These are phyloP conservation scores for Corymbia calophylla DNA, from an alignment of 441 rosid species.

Conservation along the genomic window DNA sequence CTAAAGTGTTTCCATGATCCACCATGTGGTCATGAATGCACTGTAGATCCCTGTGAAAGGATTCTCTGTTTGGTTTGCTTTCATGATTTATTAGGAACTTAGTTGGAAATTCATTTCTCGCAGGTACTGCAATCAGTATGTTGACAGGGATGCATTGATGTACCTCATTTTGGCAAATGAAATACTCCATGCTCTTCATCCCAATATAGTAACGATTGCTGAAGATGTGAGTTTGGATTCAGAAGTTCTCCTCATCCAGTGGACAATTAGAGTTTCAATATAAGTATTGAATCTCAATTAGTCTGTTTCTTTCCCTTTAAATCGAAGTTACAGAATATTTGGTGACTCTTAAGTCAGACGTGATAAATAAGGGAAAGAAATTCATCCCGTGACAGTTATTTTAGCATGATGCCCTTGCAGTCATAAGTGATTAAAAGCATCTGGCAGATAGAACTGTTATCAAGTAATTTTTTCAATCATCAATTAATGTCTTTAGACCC, in stretches of 20 bases:
- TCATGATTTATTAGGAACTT: background rate
- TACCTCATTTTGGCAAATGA: slow-evolving; percentile 95
- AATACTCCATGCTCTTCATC: slow-evolving; percentile 75
- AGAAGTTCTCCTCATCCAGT: background rate
- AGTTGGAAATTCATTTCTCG: slow-evolving; percentile 16
- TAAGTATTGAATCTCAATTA: background rate
- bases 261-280: background rate
- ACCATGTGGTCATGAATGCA: background rate
- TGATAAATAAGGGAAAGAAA: background rate
- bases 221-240: slow-evolving; percentile 73
- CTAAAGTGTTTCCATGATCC: background rate
- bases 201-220: slow-evolving; percentile 86
- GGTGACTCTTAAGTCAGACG: background rate
- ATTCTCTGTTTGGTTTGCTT: background rate
- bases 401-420: background rate
- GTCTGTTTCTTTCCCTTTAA: background rate
- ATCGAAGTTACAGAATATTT: background rate
- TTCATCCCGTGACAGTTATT: background rate
- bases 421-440: background rate
- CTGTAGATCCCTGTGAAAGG: background rate
- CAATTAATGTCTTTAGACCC: background rate
- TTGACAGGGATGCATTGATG: slow-evolving; percentile 83
- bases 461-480: background rate
- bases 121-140: slow-evolving; percentile 96
- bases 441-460: background rate